These are phyloP conservation scores for Colletotrichum shisoi DNA, from an alignment of 2,329 filamentous ascomycete species.

Conservation along the genomic window DNA sequence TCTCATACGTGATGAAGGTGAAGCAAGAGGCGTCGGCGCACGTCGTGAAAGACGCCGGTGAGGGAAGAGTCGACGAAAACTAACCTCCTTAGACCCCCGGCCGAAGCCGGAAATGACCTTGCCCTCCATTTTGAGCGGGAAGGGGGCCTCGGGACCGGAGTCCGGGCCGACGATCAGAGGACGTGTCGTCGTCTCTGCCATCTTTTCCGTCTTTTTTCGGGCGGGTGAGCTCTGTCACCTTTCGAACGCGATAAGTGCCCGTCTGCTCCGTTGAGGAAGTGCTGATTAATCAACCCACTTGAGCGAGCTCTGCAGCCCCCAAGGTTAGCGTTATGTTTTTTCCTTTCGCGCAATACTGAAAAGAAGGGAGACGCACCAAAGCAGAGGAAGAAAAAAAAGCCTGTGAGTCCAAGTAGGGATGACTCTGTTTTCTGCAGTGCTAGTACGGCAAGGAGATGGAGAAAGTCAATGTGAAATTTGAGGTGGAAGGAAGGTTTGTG, in stretches of 20 bases:
- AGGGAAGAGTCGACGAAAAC: slow-evolving; percentile 38
- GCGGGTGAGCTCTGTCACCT: not conserved
- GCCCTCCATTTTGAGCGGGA: slow-evolving; percentile 83
- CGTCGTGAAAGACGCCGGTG: not conserved
- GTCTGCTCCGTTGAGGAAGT: not conserved
- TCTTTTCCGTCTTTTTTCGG: not conserved
- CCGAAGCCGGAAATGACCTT: slow-evolving; percentile 93
- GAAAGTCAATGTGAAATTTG: not conserved
- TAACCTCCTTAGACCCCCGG: slow-evolving; percentile 87
- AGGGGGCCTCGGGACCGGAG: slow-evolving; percentile 77
- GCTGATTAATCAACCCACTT: slow-evolving; percentile 25
- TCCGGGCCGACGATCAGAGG: slow-evolving; percentile 77
- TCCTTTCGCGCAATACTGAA: not conserved
- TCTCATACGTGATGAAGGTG: not conserved
- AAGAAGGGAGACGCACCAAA: too few species aligned
- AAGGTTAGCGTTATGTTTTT: not conserved
- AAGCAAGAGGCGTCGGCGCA: slow-evolving; percentile 1
- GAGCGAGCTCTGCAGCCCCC: not conserved
- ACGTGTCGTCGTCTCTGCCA: slow-evolving; percentile 51
- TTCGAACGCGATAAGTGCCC: not conserved
- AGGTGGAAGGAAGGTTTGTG: slow-evolving; percentile 1
- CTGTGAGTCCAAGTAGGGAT: not conserved
- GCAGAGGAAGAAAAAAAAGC: not conserved
- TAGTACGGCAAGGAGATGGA: not conserved
- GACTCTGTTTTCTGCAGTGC: not conserved